phyloP scores from a whole-genome alignment of 169 alveolate genomes.

The Eimeria brunetti region DNA sequence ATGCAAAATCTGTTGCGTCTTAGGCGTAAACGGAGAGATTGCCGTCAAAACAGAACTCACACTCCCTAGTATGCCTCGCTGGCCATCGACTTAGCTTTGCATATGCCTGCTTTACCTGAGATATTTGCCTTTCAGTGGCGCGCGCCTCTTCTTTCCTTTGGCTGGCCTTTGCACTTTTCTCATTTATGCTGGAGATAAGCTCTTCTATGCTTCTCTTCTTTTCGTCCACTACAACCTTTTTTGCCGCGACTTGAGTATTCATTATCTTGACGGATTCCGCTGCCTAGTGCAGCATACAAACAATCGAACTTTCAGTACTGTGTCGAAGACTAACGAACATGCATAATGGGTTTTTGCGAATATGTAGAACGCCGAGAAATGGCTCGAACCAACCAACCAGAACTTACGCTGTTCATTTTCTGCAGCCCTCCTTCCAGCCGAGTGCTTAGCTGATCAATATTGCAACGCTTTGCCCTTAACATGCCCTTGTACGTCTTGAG shows the following conservation, averaged over 20 bases:
- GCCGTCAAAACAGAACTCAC: background rate
- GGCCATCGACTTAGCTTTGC: background rate
- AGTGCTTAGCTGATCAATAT: constrained; percentile 86
- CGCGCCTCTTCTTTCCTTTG: constrained; percentile 90
- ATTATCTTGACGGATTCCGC: constrained; percentile 87
- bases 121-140: constrained; percentile 85
- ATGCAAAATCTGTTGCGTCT: background rate
- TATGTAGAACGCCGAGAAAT: background rate
- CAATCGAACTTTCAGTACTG: background rate
- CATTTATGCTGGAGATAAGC: constrained; percentile 91
- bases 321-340: background rate
- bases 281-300: constrained; percentile 89
- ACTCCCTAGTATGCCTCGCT: background rate
- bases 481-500: constrained; percentile 88
- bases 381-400: background rate
- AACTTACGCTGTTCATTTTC: constrained; percentile 82
- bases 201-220: constrained; percentile 91
- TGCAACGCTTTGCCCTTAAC: constrained; percentile 88
- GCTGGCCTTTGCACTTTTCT: constrained; percentile 90
- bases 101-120: constrained; percentile 78
- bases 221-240: constrained; percentile 92
- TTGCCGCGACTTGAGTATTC: constrained; percentile 91
- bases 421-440: constrained; percentile 95
- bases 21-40: too few relatives aligned
- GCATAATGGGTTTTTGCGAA: background rate